These are phyloP conservation scores for Penicillium angulare DNA, from an alignment of 495 filamentous ascomycete genomes.

Conservation along the genomic window DNA sequence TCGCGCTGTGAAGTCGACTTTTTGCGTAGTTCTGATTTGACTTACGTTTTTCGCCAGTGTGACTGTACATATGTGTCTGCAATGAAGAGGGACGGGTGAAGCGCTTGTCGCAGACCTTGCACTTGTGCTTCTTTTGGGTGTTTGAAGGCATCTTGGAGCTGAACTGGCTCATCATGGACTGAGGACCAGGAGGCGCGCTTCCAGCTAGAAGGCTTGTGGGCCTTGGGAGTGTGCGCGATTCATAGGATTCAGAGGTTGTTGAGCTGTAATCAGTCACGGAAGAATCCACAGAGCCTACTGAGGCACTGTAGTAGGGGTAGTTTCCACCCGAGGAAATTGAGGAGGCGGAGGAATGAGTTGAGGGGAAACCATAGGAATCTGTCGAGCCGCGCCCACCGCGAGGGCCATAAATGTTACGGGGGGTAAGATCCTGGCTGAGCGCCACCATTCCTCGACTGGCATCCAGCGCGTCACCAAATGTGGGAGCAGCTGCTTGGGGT, in stretches of 20 bases:
- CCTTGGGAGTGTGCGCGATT: conserved; percentile 81
- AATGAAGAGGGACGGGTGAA: conserved; percentile 95
- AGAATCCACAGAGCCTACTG: conserved; percentile 76
- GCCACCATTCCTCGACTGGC: conserved; percentile 89
- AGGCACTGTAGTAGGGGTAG: conserved; percentile 75
- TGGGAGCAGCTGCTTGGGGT: conserved; percentile 31
- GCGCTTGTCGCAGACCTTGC: conserved; percentile 98
- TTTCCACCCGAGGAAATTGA: conserved; percentile 83
- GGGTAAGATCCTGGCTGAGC: conserved; percentile 82
- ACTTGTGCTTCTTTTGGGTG: conserved; percentile 99
- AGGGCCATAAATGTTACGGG: conserved; percentile 81
- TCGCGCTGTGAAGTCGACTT: neutral
- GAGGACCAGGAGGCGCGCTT: conserved; percentile 73
- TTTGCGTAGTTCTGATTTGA: no score
- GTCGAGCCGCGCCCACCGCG: conserved; percentile 64
- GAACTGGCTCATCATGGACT: conserved; percentile 98
- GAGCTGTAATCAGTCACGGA: conserved; percentile 95
- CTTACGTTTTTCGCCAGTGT: conserved; percentile 99
- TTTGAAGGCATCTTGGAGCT: conserved; percentile 95
- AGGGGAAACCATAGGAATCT: conserved; percentile 94
- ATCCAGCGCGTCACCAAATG: conserved; percentile 72
- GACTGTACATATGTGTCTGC: conserved; percentile 98
- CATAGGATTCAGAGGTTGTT: conserved; percentile 79
- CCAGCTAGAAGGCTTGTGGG: conserved; percentile 68
- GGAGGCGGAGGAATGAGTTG: conserved; percentile 87